A percentile compares a stretch with the other conserved stretches of the same genome.
Evolutionary conservation across 2,329 filamentous ascomycete species (phyloP).

Genomic region (Remersonia thermophila): DNA sequence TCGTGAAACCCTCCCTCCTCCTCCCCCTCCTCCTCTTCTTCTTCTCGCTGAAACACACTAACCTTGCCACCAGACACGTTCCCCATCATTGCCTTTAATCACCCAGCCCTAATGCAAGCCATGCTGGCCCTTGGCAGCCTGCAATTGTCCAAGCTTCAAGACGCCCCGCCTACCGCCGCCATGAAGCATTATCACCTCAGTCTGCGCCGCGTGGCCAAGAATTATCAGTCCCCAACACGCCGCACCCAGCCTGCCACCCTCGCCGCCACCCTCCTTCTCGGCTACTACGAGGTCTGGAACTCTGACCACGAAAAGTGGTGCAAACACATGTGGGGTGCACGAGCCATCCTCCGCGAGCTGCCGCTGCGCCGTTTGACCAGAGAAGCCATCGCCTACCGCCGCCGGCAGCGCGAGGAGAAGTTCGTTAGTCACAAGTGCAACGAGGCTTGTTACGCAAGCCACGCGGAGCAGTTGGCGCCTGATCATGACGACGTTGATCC

Average conservation of each 20-base stretch:
- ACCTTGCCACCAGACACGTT: constrained; percentile 50
- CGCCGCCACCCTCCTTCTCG: constrained; percentile 76
- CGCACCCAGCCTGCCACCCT: constrained; percentile 68
- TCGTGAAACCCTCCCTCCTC: constrained; percentile 22
- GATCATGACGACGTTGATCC: constrained; percentile 24
- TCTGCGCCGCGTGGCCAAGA: constrained; percentile 63
- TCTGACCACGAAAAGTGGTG: constrained; percentile 95
- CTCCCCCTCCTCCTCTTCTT: too few relatives aligned
- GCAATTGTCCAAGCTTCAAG: constrained; percentile 75
- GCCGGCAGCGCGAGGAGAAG: constrained; percentile 27
- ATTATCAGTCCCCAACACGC: constrained; percentile 55
- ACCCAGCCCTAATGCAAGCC: constrained; percentile 80
- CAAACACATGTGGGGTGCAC: constrained; percentile 75
- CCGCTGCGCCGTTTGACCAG: constrained; percentile 63
- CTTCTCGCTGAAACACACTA: neutral
- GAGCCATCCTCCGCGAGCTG: constrained; percentile 70
- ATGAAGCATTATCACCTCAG: constrained; percentile 87
- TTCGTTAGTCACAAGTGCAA: constrained; percentile 18
- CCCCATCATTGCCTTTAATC: constrained; percentile 67
- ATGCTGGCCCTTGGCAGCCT: constrained; percentile 79
- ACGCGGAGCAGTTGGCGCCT: constrained; percentile 4
- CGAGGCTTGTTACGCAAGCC: constrained; percentile 9
- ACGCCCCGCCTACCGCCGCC: constrained; percentile 62
- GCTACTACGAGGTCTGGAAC: constrained; percentile 88
- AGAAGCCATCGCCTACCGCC: constrained; percentile 54